Evolutionary conservation across 2,329 filamentous ascomycete genomes (phyloP).

Genomic region (Tetracladium maxilliforme): DNA sequence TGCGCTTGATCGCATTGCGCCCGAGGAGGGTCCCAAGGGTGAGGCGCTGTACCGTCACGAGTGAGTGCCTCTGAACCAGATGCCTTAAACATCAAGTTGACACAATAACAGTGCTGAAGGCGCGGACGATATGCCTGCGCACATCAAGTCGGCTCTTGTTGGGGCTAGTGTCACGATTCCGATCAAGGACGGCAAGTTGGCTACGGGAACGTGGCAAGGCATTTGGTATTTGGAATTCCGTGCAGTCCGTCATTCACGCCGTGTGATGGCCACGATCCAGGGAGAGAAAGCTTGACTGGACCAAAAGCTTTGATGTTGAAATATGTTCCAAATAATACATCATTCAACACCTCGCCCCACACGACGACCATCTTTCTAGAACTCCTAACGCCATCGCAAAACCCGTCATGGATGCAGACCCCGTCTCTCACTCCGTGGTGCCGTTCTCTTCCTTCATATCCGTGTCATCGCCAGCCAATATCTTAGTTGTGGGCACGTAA

Average conservation of each 20-base stretch:
- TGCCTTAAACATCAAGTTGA: no score
- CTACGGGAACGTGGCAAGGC: conserved; percentile 63
- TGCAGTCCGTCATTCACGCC: conserved; percentile 62
- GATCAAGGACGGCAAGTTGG: conserved; percentile 70
- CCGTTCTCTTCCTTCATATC: conserved; percentile 40
- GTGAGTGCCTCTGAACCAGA: no score
- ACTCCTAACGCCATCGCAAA: no score
- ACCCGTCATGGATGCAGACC: background rate
- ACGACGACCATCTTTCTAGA: no score
- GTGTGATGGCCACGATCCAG: conserved; percentile 85
- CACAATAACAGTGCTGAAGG: conserved; percentile 83
- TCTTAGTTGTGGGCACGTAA: conserved; percentile 46
- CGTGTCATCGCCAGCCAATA: conserved; percentile 48
- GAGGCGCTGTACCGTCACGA: conserved; percentile 67
- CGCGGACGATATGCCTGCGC: conserved; percentile 88
- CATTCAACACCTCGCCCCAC: no score
- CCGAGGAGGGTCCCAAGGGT: conserved; percentile 63
- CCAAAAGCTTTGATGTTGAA: no score
- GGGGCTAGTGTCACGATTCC: conserved; percentile 85
- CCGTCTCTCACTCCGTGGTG: conserved; percentile 13
- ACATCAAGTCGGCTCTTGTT: conserved; percentile 82
- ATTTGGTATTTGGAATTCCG: conserved; percentile 95
- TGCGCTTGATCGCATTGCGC: conserved; percentile 79
- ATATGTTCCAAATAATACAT: no score
- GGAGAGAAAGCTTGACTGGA: conserved; percentile 50